phyloP scores from a whole-genome alignment of 768 basidiomycete genomes.

The Stropharia rugosoannulata region DNA sequence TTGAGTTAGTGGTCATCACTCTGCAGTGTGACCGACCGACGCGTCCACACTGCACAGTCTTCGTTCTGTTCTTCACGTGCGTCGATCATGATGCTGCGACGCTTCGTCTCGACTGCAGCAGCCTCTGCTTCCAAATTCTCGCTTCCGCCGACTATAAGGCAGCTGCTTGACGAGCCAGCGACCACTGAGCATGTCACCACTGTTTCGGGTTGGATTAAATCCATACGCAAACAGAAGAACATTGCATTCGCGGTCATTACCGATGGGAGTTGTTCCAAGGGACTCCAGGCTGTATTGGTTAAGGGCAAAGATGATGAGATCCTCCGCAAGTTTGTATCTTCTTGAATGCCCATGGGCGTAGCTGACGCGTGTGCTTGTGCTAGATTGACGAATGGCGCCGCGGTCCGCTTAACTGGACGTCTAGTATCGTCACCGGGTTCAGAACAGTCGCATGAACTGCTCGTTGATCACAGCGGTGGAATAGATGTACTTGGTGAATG shows the following conservation, averaged over 20 bases:
- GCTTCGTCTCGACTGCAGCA: conserved; percentile 19
- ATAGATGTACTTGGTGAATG: conserved; percentile 45
- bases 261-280: conserved; percentile 74
- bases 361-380: conserved; percentile 6
- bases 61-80: conserved; percentile 8
- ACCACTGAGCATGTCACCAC: conserved; percentile 23
- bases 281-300: conserved; percentile 77
- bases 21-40: not conserved
- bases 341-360: conserved; percentile 22
- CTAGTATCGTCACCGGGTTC: conserved; percentile 43
- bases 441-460: conserved; percentile 48
- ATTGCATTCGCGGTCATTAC: conserved; percentile 81
- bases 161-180: conserved; percentile 22
- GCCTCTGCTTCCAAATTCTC: conserved; percentile 17
- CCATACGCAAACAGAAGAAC: conserved; percentile 83
- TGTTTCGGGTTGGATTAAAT: conserved; percentile 85
- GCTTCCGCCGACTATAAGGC: conserved; percentile 30
- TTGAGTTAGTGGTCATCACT: too few species aligned
- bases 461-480: conserved; percentile 36
- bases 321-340: conserved; percentile 14
- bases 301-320: conserved; percentile 34
- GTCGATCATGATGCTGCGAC: conserved; percentile 21
- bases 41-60: not conserved
- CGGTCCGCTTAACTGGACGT: conserved; percentile 40
- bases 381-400: conserved; percentile 42